phyloP scores from a whole-genome alignment of 371 early-diverging fungal genomes.

The Rhizopus microsporus region DNA sequence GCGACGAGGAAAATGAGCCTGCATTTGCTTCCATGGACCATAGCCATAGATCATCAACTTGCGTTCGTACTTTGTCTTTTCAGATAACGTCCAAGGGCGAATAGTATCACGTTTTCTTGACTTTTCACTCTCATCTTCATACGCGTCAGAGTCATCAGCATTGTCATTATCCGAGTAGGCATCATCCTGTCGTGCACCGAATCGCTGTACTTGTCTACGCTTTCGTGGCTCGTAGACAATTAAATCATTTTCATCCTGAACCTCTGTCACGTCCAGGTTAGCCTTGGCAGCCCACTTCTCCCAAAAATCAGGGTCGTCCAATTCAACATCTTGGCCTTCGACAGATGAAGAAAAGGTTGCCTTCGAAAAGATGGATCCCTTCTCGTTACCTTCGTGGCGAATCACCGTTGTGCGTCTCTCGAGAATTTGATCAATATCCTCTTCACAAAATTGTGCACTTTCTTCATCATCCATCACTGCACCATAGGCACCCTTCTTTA shows the following conservation, averaged over 20 bases:
- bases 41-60: slow-evolving; percentile 80
- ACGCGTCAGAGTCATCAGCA: slow-evolving; percentile 52
- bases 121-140: slow-evolving; percentile 39
- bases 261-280: slow-evolving; percentile 63
- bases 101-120: slow-evolving; percentile 17
- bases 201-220: slow-evolving; percentile 62
- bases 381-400: slow-evolving; percentile 70
- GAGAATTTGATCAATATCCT: slow-evolving; percentile 95
- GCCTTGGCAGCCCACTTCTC: slow-evolving; percentile 91
- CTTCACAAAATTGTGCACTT: slow-evolving; percentile 84
- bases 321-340: slow-evolving; percentile 66
- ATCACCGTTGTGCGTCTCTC: slow-evolving; percentile 88
- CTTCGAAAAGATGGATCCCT: slow-evolving; percentile 92
- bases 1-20: slow-evolving; percentile 51
- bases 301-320: slow-evolving; percentile 98
- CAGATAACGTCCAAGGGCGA: slow-evolving; percentile 73
- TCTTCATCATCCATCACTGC: slow-evolving; percentile 87
- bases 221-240: slow-evolving; percentile 72
- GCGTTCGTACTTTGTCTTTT: slow-evolving; percentile 72
- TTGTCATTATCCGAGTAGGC: slow-evolving; percentile 47
- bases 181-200: slow-evolving; percentile 49
- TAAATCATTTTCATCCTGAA: slow-evolving; percentile 53
- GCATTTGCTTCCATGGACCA: slow-evolving; percentile 73
- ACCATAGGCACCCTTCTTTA: slow-evolving; percentile 90
- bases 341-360: slow-evolving; percentile 84